Percentiles rank a stretch among this genome's conserved stretches.
Conservation (phyloP, 2,329 filamentous ascomycete genomes). For the Fusarium sp. region DNA sequence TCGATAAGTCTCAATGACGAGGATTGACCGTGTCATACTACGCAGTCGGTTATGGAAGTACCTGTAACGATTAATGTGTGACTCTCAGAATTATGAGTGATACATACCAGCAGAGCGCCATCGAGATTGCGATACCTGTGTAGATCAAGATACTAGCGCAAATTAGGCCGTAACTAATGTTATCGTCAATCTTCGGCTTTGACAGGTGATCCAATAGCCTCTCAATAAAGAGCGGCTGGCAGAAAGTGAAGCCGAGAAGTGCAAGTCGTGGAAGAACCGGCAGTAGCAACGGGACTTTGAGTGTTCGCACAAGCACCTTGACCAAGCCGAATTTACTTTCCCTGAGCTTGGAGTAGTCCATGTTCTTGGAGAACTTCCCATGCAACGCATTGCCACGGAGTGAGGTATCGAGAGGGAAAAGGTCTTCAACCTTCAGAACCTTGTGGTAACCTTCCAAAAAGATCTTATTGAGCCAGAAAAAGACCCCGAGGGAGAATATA, state of each 20-base stretch:
- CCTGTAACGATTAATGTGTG: not conserved
- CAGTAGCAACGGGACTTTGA: constrained; percentile 50
- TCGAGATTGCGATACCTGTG: constrained; percentile 55
- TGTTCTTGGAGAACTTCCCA: constrained; percentile 27
- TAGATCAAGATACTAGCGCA: constrained; percentile 57
- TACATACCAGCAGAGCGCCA: constrained; percentile 54
- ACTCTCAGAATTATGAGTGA: fast-evolving
- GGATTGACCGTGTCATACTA: constrained; percentile 50
- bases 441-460: constrained; percentile 53
- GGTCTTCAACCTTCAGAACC: constrained; percentile 50
- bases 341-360: constrained; percentile 44
- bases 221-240: constrained; percentile 59
- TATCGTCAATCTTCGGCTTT: constrained; percentile 37
- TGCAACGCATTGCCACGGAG: constrained; percentile 44
- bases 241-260: constrained; percentile 56
- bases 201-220: constrained; percentile 53
- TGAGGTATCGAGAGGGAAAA: constrained; percentile 52
- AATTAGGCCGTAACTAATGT: constrained; percentile 58
- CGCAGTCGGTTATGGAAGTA: constrained; percentile 11
- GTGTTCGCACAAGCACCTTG: constrained; percentile 46
- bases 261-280: constrained; percentile 55
- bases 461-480: constrained; percentile 53
- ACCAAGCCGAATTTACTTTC: constrained; percentile 47
- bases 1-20: constrained; percentile 51
- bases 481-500: constrained; percentile 50